These are phyloP conservation scores for Entrophospora sp. DNA, from an alignment of 192 early-diverging fungal genomes.

Conservation along the genomic window DNA sequence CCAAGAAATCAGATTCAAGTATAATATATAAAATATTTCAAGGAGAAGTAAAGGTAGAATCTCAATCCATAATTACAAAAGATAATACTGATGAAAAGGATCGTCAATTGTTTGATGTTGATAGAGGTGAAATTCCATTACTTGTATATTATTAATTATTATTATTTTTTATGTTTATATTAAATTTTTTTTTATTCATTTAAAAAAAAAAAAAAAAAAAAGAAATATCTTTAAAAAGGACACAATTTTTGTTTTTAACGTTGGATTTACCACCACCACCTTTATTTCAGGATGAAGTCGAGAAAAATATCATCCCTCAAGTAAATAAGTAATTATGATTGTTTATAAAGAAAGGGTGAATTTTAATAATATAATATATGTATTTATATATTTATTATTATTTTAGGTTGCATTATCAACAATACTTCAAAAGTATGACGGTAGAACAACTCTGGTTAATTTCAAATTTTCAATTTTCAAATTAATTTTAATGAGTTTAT, in stretches of 20 bases:
- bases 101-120: conserved; percentile 32
- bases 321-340: conserved; percentile 20
- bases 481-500: too few species aligned
- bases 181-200: neutral
- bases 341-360: neutral
- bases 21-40: conserved; percentile 79
- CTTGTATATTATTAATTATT: too few species aligned
- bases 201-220: too few species aligned
- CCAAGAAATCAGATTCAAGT: conserved; percentile 62
- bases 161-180: conserved; percentile 4
- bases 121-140: conserved; percentile 32
- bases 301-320: conserved; percentile 88
- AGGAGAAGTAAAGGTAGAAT: conserved; percentile 71
- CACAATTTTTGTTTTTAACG: conserved; percentile 80
- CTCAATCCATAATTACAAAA: conserved; percentile 49
- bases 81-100: conserved; percentile 30
- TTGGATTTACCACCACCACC: conserved; percentile 88
- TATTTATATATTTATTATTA: too few species aligned
- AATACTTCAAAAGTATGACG: conserved; percentile 81
- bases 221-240: conserved; percentile 45
- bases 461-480: too few species aligned
- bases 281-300: conserved; percentile 77
- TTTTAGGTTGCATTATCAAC: conserved; percentile 60
- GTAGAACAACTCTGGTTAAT: conserved; percentile 54
- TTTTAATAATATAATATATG: too few species aligned